Conservation (phyloP, 257 asterid genomes). For the Perilla frutescens region DNA sequence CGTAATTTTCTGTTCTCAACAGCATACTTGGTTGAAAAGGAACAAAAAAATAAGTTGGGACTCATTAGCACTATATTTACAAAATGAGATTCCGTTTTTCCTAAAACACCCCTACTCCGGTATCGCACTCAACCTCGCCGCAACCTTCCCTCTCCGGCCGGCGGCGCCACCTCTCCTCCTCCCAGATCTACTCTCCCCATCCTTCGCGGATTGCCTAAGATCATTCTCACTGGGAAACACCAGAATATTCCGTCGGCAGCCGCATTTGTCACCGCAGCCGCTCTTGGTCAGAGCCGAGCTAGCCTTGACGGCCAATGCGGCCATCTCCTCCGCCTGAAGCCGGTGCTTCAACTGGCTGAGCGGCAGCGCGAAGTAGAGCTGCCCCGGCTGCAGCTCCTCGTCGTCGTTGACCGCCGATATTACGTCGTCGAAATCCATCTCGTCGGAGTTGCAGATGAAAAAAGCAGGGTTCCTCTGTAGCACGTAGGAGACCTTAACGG, state of each 20-base stretch:
- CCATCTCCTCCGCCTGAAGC: conserved; percentile 90
- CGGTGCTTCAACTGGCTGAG: conserved; percentile 58
- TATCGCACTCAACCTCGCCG: conserved; percentile 66
- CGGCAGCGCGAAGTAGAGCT: conserved; percentile 87
- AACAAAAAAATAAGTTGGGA: background rate
- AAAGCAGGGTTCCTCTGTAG: conserved; percentile 68
- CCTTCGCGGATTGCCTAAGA: conserved; percentile 37
- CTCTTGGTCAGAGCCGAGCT: conserved; percentile 77
- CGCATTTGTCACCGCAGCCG: conserved; percentile 58
- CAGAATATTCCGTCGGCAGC: conserved; percentile 51
- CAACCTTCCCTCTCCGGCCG: conserved; percentile 50
- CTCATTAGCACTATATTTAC: conserved; percentile 44
- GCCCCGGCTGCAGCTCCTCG: conserved; percentile 83
- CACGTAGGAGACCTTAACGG: conserved; percentile 73
- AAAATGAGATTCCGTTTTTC: conserved; percentile 35
- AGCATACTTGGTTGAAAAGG: conserved; percentile 13
- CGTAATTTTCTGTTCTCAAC: background rate
- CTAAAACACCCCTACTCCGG: conserved; percentile 70
- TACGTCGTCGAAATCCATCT: conserved; percentile 85
- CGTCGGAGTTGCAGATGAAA: conserved; percentile 91
- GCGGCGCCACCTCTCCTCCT: conserved; percentile 41
- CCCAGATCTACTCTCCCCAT: conserved; percentile 37
- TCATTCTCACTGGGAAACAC: conserved; percentile 43
- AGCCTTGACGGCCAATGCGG: conserved; percentile 97
- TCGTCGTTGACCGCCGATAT: conserved; percentile 72